Conservation (phyloP, 192 early-diverging fungal genomes). For the Phlyctochytrium planicorne region DNA sequence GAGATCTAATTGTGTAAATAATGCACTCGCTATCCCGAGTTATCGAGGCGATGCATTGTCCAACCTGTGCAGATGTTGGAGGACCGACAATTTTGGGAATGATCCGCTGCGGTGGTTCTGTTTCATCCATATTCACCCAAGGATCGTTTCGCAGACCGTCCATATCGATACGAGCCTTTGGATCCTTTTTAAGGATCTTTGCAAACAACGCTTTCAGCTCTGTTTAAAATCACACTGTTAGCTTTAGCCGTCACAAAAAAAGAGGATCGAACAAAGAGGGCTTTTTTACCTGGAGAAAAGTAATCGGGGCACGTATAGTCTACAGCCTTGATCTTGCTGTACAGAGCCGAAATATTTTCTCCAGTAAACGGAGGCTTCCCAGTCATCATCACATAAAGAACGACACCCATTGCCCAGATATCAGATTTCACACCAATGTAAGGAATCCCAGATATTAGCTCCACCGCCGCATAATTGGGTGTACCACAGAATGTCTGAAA, state of each 20-base stretch:
- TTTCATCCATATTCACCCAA: conserved; percentile 63
- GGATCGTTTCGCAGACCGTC: conserved; percentile 49
- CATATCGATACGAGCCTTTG: conserved; percentile 50
- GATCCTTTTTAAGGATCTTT: conserved; percentile 58
- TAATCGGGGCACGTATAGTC: conserved; percentile 61
- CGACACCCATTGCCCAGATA: conserved; percentile 71
- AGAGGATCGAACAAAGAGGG: conserved; percentile 9
- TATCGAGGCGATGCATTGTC: conserved; percentile 52
- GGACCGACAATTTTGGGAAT: conserved; percentile 40
- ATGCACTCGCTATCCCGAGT: conserved; percentile 44
- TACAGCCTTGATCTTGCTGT: conserved; percentile 58
- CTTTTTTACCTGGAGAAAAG: conserved; percentile 52
- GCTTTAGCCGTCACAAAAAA: not conserved
- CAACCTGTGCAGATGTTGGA: conserved; percentile 35
- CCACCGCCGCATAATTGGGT: conserved; percentile 64
- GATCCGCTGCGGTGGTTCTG: conserved; percentile 40
- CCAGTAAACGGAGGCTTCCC: conserved; percentile 58
- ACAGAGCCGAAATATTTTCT: conserved; percentile 49
- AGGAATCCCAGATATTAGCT: conserved; percentile 61
- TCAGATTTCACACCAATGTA: conserved; percentile 63
- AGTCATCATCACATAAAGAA: conserved; percentile 61
- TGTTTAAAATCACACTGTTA: conserved; percentile 19
- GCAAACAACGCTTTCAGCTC: conserved; percentile 48
- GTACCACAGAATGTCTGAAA: conserved; percentile 64
- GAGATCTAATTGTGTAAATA: conserved; percentile 46